phyloP scores from a whole-genome alignment of 2,329 filamentous ascomycete species.

The Scolecobasidium constrictum region DNA sequence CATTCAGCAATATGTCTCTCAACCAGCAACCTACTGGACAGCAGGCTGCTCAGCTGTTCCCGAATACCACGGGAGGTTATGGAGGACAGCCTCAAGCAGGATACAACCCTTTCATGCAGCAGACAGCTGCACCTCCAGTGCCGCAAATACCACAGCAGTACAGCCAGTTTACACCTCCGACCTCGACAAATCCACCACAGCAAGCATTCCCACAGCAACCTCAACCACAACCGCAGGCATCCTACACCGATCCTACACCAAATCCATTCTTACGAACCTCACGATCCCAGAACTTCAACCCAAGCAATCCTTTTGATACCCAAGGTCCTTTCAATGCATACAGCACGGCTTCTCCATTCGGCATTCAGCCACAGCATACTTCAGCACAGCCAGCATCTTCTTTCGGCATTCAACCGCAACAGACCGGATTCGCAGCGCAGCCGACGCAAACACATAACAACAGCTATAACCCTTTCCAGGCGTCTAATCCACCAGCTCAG shows the following conservation, averaged over 20 bases:
- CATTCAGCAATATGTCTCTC: slow-evolving; percentile 67
- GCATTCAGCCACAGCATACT: background rate
- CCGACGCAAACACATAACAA: background rate
- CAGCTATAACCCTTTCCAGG: slow-evolving; percentile 7
- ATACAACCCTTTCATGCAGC: slow-evolving; percentile 29
- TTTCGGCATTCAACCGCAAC: background rate
- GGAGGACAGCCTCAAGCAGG: slow-evolving; percentile 24
- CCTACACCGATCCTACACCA: slow-evolving; percentile 11
- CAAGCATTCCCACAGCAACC: slow-evolving; percentile 13
- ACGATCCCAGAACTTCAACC: slow-evolving; percentile 30
- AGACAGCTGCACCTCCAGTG: slow-evolving; percentile 29
- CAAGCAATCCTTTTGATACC: slow-evolving; percentile 13
- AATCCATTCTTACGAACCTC: slow-evolving; percentile 35
- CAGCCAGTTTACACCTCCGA: slow-evolving; percentile 18
- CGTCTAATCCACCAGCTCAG: background rate
- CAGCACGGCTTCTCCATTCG: background rate
- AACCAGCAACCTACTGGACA: slow-evolving; percentile 23
- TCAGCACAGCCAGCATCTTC: background rate
- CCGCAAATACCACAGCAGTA: slow-evolving; percentile 29
- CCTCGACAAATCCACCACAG: slow-evolving; percentile 1
- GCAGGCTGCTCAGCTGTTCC: slow-evolving; percentile 47
- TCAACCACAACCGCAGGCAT: slow-evolving; percentile 18
- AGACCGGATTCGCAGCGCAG: background rate
- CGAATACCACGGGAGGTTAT: slow-evolving; percentile 61
- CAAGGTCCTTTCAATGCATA: background rate